Evolutionary conservation across 2,329 filamentous ascomycete species (phyloP), one percentile per base, ranked within the genome.

Genomic region (Aspergillus versicolor): DNA sequence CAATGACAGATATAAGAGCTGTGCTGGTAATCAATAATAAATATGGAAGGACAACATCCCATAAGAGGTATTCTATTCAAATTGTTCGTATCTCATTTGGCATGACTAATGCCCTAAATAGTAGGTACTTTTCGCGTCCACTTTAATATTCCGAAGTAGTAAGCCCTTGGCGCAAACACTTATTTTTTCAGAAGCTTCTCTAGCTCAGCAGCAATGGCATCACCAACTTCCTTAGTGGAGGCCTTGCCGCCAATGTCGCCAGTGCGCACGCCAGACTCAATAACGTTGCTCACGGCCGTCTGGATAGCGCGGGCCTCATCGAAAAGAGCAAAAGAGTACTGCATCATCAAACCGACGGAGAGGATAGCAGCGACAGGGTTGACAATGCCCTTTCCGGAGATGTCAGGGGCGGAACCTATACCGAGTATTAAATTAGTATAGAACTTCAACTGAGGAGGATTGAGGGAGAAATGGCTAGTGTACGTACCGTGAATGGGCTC

Each of bases 341-440:
- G 88, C 69, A 97, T 84, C 88, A 99, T 90, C 92, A 97, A 96
- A 68, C 91, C 91, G 13, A 96, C 84, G 12, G 92, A 96, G 43
- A 97, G 84, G 63, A 97, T 91, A 54, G 91, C 92, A 50, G 92
- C 93, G 59, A 97, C 82, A 34, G 93, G 93, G 81, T 95, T 96
- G 69, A 96, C 92, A 65, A 96, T 88, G 59, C 90, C 90, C 78
- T 95, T 84, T 64, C 93, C 92, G 2, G 90, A 91, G 68, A 97
- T 97, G 70, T 97, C 92, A 27, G 92, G 93, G 19, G 93, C 93
- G 45, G 90, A 94, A 38, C 91, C 89, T 90, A n/a, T 6, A 37
- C 15, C 15, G 21, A 5, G 11, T 4, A 17, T 24, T 21, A 19
- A 21, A 11, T 55, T 38, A 44, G 11, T 44, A 24, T 24, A 50